Conservation (phyloP, 129 eudicot genomes). For the Scalesia atractyloides region DNA sequence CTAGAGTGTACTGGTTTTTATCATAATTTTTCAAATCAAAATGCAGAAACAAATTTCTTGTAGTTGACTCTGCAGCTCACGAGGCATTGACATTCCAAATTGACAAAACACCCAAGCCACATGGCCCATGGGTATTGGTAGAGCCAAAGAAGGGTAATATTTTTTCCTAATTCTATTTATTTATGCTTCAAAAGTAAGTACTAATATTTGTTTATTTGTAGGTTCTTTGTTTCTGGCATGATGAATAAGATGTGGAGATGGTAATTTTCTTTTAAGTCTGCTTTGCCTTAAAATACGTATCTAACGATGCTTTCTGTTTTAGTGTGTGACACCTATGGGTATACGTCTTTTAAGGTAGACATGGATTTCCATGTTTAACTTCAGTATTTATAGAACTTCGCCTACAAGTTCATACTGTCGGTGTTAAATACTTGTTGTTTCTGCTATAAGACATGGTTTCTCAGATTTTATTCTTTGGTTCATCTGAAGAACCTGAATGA, state of each 20-base stretch:
- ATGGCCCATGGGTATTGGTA: constrained; percentile 87
- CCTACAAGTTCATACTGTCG: constrained; percentile 3
- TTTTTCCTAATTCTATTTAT: not conserved
- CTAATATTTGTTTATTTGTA: constrained; percentile 38
- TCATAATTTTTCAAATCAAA: constrained; percentile 9
- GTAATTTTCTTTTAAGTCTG: constrained; percentile 12
- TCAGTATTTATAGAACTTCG: not conserved
- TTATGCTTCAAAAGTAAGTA: constrained; percentile 7
- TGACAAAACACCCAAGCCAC: constrained; percentile 91
- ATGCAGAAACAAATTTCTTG: constrained; percentile 76
- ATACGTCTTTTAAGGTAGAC: too few species aligned
- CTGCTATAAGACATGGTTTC: constrained; percentile 72
- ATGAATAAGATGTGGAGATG: constrained; percentile 78
- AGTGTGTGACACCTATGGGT: too few species aligned
- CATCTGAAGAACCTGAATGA: not conserved
- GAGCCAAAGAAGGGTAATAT: constrained; percentile 83
- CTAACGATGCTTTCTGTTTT: too few species aligned
- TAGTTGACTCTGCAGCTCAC: constrained; percentile 82
- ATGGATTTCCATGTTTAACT: not conserved
- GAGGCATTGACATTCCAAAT: constrained; percentile 87
- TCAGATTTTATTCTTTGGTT: constrained; percentile 56
- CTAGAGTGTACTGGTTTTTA: constrained; percentile 17
- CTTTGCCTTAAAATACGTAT: constrained; percentile 7
- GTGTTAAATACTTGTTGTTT: constrained; percentile 22
- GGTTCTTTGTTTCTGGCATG: constrained; percentile 98